Percentiles rank a stretch among this genome's conserved stretches.
Evolutionary conservation across 345 rosid genomes (phyloP).

Genomic region (Citrus sp.): DNA sequence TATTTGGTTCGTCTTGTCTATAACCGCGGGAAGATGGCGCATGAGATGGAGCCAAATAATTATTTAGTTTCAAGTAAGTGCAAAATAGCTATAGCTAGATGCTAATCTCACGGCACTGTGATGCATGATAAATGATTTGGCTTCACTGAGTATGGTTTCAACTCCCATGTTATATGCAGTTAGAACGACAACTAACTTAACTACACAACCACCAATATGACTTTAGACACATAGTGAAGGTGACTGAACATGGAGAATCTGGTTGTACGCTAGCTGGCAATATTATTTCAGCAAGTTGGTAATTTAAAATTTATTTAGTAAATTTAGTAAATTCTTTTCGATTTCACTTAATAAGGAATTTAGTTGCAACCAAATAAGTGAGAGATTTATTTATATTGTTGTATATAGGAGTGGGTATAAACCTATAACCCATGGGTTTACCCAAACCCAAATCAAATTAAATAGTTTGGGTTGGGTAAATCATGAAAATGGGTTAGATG

Average conservation of each 20-base stretch:
- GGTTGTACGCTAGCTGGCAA: background rate
- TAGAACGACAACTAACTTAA: too few relatives aligned
- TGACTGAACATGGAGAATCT: background rate
- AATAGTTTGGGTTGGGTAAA: too few relatives aligned
- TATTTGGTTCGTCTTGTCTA: too few relatives aligned
- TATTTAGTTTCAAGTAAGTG: background rate
- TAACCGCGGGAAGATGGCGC: background rate
- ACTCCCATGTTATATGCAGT: too few relatives aligned
- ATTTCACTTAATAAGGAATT: background rate
- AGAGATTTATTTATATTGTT: too few relatives aligned
- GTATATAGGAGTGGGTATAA: too few relatives aligned
- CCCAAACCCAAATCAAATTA: too few relatives aligned
- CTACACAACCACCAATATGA: background rate
- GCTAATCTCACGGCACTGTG: background rate
- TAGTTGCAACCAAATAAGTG: too few relatives aligned
- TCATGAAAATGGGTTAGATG: too few relatives aligned
- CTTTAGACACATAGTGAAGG: background rate
- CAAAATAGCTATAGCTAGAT: background rate
- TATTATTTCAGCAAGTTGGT: background rate
- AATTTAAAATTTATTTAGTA: background rate
- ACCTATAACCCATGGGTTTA: too few relatives aligned
- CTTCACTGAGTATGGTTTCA: too few relatives aligned
- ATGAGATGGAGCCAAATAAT: background rate
- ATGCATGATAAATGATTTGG: background rate
- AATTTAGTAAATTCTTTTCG: background rate